These are phyloP conservation scores for Aspergillus fructus DNA, from an alignment of 2,329 filamentous ascomycete genomes.

Conservation along the genomic window DNA sequence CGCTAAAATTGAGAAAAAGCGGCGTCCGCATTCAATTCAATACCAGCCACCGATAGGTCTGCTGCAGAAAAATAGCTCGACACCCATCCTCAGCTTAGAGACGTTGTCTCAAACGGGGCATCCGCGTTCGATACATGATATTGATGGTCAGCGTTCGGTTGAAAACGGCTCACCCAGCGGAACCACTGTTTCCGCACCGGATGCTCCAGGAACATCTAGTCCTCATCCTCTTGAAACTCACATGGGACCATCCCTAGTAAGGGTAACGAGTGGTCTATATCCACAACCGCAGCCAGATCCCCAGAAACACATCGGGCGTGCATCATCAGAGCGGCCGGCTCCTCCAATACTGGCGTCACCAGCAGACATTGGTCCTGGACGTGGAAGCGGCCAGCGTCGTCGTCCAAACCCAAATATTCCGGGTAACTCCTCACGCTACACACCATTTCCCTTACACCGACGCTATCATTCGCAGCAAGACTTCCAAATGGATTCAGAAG, in stretches of 20 bases:
- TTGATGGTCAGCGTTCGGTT: conserved; percentile 17
- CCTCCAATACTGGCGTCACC: conserved; percentile 44
- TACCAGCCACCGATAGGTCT: conserved; percentile 75
- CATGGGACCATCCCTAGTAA: conserved; percentile 15
- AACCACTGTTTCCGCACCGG: conserved; percentile 23
- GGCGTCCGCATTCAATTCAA: conserved; percentile 71
- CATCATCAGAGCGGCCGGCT: conserved; percentile 18
- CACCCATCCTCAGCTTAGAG: conserved; percentile 56
- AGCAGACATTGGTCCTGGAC: conserved; percentile 41
- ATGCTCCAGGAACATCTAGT: conserved; percentile 17
- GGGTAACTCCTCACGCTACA: conserved; percentile 17
- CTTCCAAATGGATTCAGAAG: conserved; percentile 18
- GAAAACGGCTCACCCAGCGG: conserved; percentile 26
- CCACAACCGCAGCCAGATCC: conserved; percentile 16
- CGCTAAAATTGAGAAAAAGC: conserved; percentile 87
- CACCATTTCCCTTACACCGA: conserved; percentile 28
- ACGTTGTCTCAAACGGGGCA: conserved; percentile 52
- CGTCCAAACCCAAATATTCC: conserved; percentile 39
- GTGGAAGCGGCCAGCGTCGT: conserved; percentile 30
- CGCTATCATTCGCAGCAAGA: conserved; percentile 36
- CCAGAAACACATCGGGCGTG: conserved; percentile 11
- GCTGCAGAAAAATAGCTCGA: conserved; percentile 65
- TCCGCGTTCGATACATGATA: conserved; percentile 50
- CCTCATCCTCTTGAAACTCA: conserved; percentile 7
- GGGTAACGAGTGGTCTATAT: conserved; percentile 14